A percentile compares a stretch with the other conserved stretches of the same genome.
These are phyloP conservation scores for Macadamia integrifolia DNA, from an alignment of 164 flowering plant genomes.

Conservation along the genomic window DNA sequence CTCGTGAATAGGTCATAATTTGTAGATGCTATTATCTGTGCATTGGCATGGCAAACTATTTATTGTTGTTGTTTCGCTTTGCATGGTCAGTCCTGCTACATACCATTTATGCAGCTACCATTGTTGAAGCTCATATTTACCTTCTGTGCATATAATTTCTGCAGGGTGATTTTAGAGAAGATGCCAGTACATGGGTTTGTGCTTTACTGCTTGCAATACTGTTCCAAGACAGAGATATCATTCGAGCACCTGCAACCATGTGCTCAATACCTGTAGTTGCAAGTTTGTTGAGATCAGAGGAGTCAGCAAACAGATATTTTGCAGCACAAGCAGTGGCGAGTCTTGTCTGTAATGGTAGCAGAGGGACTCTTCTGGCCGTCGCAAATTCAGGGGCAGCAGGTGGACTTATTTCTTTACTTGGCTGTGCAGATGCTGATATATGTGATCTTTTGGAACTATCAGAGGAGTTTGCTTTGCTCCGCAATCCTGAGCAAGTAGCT, in stretches of 20 bases:
- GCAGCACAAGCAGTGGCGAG: slow-evolving; percentile 95
- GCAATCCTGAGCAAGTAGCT: slow-evolving; percentile 85
- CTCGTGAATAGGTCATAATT: not conserved
- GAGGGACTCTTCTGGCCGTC: slow-evolving; percentile 90
- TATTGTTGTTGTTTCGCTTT: not conserved
- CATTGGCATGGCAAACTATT: not conserved
- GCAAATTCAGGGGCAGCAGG: slow-evolving; percentile 94
- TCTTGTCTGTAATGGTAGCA: slow-evolving; percentile 93
- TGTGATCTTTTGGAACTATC: slow-evolving; percentile 67
- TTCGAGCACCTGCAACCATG: slow-evolving; percentile 77
- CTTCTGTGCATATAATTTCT: slow-evolving; percentile 7
- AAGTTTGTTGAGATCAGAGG: slow-evolving; percentile 81
- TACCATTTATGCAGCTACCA: slow-evolving; percentile 3
- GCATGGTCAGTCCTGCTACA: not conserved
- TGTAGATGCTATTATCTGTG: not conserved
- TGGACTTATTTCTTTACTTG: slow-evolving; percentile 87
- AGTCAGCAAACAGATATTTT: slow-evolving; percentile 80
- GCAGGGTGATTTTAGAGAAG: slow-evolving; percentile 77
- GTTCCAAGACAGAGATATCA: slow-evolving; percentile 95
- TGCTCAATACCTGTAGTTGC: slow-evolving; percentile 72
- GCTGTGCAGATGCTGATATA: slow-evolving; percentile 94
- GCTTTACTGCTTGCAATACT: slow-evolving; percentile 79
- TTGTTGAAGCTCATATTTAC: slow-evolving; percentile 5
- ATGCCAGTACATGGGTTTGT: slow-evolving; percentile 74
- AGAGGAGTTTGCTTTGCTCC: slow-evolving; percentile 67